Conservation (phyloP, 306 rosid genomes). For the Acacia acuminata region DNA sequence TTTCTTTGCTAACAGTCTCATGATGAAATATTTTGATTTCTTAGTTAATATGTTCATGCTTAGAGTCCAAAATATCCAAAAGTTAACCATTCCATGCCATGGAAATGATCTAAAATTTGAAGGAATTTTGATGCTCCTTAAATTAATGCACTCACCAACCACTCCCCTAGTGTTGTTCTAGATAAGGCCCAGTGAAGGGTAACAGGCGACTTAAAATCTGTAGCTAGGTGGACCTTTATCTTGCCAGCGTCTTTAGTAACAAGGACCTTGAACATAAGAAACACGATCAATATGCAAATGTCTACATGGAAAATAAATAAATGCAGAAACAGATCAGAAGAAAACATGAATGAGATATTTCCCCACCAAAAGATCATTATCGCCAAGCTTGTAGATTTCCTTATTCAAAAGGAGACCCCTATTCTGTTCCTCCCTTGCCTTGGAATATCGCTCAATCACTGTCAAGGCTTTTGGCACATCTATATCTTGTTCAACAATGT, state of each 20-base stretch:
- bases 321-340: conserved; percentile 17
- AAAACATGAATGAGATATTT: conserved; percentile 34
- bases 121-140: not conserved
- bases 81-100: not conserved
- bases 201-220: conserved; percentile 64
- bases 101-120: not conserved
- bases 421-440: conserved; percentile 72
- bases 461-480: conserved; percentile 58
- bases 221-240: conserved; percentile 76
- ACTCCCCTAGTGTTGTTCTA: conserved; percentile 69
- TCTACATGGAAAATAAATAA: conserved; percentile 11
- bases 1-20: not conserved
- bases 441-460: conserved; percentile 55
- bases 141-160: conserved; percentile 69
- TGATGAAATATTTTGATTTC: not conserved
- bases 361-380: conserved; percentile 77
- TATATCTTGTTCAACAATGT: conserved; percentile 43
- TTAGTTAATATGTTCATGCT: not conserved
- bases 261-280: conserved; percentile 60
- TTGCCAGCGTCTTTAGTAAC: conserved; percentile 69
- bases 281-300: conserved; percentile 33
- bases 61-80: not conserved
- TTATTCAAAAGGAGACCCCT: conserved; percentile 55
- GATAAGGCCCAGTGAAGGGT: conserved; percentile 96
- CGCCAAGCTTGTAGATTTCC: conserved; percentile 52